A percentile compares a stretch with the other conserved stretches of the same genome.
Evolutionary conservation across 2,329 filamentous ascomycete genomes (phyloP).

Genomic region (Calonectria multiphialidica): DNA sequence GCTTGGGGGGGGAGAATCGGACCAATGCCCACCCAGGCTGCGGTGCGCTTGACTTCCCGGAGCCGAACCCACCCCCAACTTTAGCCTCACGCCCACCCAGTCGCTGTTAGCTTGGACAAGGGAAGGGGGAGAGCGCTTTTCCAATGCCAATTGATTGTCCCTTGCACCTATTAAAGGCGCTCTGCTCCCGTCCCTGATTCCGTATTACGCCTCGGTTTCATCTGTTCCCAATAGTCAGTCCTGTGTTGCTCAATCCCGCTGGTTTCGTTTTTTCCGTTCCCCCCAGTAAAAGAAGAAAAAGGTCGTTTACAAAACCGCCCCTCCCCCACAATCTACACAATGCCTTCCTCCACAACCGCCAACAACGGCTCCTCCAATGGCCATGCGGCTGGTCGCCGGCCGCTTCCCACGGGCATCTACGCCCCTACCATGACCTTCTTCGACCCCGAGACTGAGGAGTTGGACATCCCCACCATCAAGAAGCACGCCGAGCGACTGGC

Average conservation of each 20-base stretch:
- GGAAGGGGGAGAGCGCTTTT: conserved; percentile 27
- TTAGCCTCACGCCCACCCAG: conserved; percentile 35
- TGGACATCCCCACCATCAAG: conserved; percentile 84
- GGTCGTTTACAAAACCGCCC: not conserved
- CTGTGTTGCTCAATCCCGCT: conserved; percentile 12
- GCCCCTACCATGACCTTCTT: conserved; percentile 94
- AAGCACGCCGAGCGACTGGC: conserved; percentile 84
- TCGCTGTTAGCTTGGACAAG: conserved; percentile 24
- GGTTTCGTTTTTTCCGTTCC: not conserved
- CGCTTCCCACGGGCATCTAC: conserved; percentile 86
- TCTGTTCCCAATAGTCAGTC: conserved; percentile 18
- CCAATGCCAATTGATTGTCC: conserved; percentile 28
- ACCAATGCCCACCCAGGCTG: conserved; percentile 40
- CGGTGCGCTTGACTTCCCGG: conserved; percentile 42
- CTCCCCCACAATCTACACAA: conserved; percentile 31
- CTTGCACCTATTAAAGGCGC: conserved; percentile 41
- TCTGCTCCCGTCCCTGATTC: conserved; percentile 33
- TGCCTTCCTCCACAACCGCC: conserved; percentile 41
- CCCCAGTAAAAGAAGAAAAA: not conserved
- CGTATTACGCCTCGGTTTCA: conserved; percentile 15
- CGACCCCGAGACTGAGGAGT: conserved; percentile 83
- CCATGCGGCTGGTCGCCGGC: conserved; percentile 54
- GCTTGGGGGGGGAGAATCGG: conserved; percentile 36
- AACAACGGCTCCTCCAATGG: conserved; percentile 38
- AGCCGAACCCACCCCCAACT: conserved; percentile 45